Evolutionary conservation across 2,329 filamentous ascomycete species (phyloP).

Genomic region (Aspergillus amoenus): DNA sequence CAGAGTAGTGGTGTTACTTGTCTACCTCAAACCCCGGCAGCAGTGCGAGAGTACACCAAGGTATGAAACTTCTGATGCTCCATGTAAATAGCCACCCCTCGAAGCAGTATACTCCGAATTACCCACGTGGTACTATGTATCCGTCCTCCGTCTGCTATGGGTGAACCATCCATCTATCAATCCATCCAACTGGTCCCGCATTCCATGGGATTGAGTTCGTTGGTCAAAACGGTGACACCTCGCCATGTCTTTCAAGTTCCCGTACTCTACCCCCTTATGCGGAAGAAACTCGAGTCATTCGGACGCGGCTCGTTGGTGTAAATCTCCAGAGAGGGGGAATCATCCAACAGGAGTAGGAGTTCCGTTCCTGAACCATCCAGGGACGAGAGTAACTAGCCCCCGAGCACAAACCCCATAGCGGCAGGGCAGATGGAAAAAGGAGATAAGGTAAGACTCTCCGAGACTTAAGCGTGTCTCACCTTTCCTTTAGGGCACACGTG

Average conservation of each 20-base stretch:
- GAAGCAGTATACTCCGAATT: background rate
- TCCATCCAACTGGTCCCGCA: too few species aligned
- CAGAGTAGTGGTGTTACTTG: background rate
- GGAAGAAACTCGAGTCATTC: background rate
- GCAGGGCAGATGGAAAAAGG: background rate
- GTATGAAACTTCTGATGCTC: background rate
- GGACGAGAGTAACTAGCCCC: background rate
- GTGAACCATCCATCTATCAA: background rate
- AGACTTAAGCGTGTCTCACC: background rate
- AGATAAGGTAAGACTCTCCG: constrained; percentile 2
- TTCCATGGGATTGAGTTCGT: too few species aligned
- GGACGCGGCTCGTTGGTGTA: too few species aligned
- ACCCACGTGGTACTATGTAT: background rate
- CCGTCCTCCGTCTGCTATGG: too few species aligned
- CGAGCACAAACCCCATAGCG: background rate
- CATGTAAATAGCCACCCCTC: background rate
- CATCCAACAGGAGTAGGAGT: too few species aligned
- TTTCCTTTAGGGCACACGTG: background rate
- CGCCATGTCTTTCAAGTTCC: too few species aligned
- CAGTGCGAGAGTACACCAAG: background rate
- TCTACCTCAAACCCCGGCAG: background rate
- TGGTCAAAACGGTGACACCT: too few species aligned
- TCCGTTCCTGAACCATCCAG: background rate
- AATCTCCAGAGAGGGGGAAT: too few species aligned
- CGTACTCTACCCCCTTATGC: background rate